Percentiles rank a stretch among this genome's conserved stretches.
phyloP scores from a whole-genome alignment of 2,329 filamentous ascomycete species.

The Scleromitrula shiraiana region DNA sequence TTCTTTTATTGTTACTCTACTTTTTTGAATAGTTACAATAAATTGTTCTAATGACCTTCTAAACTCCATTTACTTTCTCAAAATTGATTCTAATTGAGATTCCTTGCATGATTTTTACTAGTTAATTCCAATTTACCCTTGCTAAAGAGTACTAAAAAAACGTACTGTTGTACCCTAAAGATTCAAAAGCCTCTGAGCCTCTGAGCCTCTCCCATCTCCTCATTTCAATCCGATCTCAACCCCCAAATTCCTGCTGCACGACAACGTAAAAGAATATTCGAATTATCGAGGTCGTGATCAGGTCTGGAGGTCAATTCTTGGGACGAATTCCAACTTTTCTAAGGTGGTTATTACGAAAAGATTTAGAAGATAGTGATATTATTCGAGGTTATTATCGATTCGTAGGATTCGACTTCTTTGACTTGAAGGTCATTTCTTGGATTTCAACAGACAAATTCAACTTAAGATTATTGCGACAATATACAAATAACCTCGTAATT shows the following conservation, averaged over 20 bases:
- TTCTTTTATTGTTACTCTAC: no score
- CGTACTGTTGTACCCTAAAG: neutral
- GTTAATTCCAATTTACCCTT: neutral
- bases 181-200: neutral
- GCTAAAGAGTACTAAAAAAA: neutral
- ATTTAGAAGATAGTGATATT: neutral
- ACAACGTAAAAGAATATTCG: neutral
- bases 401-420: neutral
- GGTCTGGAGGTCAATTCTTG: neutral
- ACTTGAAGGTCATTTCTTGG: neutral
- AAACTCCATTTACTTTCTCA: no score
- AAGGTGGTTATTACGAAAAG: neutral
- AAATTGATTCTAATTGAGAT: no score
- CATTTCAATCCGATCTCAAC: slow-evolving; percentile 1
- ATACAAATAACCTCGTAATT: no score
- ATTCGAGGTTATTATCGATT: neutral
- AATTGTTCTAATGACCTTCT: no score
- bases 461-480: no score
- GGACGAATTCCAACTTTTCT: neutral
- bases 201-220: no score
- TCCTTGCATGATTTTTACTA: neutral
- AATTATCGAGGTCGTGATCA: slow-evolving; percentile 3
- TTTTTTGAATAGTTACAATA: no score
- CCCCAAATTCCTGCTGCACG: slow-evolving; percentile 2
- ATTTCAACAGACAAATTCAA: neutral